Conservation (phyloP, 176 grass and related monocot genomes). For the Pontederia paniculata region DNA sequence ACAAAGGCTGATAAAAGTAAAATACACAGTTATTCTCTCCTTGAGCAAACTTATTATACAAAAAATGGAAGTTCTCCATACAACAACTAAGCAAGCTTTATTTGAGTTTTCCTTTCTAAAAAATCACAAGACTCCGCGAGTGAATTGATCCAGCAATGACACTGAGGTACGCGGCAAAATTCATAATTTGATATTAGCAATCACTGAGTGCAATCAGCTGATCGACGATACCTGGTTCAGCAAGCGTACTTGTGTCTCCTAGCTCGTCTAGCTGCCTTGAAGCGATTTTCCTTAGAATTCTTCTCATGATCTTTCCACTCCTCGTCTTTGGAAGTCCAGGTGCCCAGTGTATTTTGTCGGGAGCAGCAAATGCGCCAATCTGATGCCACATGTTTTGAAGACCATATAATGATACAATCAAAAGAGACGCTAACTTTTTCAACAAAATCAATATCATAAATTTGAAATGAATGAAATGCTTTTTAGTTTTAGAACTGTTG, state of each 20-base stretch:
- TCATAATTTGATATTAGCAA: constrained; percentile 15
- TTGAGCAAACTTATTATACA: too few species aligned
- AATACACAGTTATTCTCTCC: too few species aligned
- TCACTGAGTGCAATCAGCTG: constrained; percentile 62
- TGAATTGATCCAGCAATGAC: too few species aligned
- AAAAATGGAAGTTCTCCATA: too few species aligned
- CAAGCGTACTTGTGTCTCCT: constrained; percentile 90
- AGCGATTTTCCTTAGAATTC: constrained; percentile 88
- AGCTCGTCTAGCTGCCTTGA: constrained; percentile 78
- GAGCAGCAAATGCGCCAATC: constrained; percentile 96
- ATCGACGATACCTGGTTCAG: constrained; percentile 70
- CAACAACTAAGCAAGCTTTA: too few species aligned
- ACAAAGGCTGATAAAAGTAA: too few species aligned
- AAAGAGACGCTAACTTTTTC: background rate
- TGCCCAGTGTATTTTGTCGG: constrained; percentile 99
- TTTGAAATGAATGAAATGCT: too few species aligned
- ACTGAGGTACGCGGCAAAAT: too few species aligned
- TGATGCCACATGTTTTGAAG: constrained; percentile 13
- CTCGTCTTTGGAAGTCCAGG: constrained; percentile 85
- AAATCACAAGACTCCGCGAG: too few species aligned
- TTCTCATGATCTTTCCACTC: constrained; percentile 95
- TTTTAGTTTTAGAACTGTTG: too few species aligned
- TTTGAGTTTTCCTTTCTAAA: too few species aligned
- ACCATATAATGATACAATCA: background rate
- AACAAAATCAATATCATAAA: too few species aligned